Evolutionary conservation across 1,284 basidiomycete genomes (phyloP), one percentile per base, ranked within the genome.

Genomic region (Veloporphyrellus conicus): DNA sequence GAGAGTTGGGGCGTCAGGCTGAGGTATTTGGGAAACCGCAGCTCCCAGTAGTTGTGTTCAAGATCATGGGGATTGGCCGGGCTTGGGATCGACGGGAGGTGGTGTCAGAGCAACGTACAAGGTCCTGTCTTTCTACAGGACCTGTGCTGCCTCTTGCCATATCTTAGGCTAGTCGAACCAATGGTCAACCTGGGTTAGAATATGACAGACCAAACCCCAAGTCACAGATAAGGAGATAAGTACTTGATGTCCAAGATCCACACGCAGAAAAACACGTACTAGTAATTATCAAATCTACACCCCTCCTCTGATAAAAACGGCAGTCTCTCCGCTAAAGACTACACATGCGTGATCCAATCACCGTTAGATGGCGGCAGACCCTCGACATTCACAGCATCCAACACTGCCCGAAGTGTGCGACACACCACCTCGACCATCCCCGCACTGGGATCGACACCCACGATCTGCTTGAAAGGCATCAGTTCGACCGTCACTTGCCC

Each of bases 171-270:
- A 89, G 58, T 93, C 75, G 60, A 94, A 93, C 90, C 91, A 94
- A 63, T 94, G 92, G 0, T 83, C 82, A 0, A 91, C 82, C 67
- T 93, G 91, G 1, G 86, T 89, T 87, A 11, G n/a, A n/a, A n/a
- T n/a, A n/a, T n/a, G n/a, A n/a, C n/a, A n/a, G n/a, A n/a, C n/a
- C n/a, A 34, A 16, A 25, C 4, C 23, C 23, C 5, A 25, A 25
- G 5, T 8, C 23, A 8, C 23, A 4, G 29, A 31, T 1, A 12
- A 6, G 11, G 11, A 14, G 29, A 6, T 31, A 4, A 14, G 29
- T 12, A 12, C 16, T 6, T 34, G 3, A 36, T 9, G n/a, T 14
- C 14, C 6, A 6, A 10, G 19, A 7, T 1, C 19, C n/a, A 10
- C n/a, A 18, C 1, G 6, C 7, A n/a, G 14, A 36, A 18, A 4